phyloP scores from a whole-genome alignment of 768 basidiomycete species.

The Serendipita sp. region DNA sequence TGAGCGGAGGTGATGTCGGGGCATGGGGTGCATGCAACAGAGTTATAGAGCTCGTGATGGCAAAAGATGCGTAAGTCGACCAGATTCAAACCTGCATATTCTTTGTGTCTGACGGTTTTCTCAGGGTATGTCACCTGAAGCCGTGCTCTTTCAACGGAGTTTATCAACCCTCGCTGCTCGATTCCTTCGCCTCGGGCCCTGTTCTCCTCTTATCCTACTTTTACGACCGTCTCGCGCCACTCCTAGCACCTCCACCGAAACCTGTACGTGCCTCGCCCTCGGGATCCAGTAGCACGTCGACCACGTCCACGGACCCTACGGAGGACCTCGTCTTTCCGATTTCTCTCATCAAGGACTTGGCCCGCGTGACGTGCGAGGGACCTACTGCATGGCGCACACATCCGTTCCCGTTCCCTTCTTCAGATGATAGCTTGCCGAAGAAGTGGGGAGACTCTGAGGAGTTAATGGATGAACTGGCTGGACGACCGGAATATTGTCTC shows the following conservation, averaged over 20 bases:
- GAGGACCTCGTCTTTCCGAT: constrained; percentile 24
- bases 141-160: constrained; percentile 97
- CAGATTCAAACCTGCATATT: background rate
- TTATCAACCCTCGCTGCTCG: constrained; percentile 83
- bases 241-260: constrained; percentile 29
- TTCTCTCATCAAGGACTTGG: constrained; percentile 43
- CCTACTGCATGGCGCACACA: constrained; percentile 33
- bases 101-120: background rate
- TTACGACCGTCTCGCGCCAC: constrained; percentile 79
- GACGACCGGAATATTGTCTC: constrained; percentile 84
- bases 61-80: constrained; percentile 72
- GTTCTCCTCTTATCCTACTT: constrained; percentile 94
- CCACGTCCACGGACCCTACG: constrained; percentile 4
- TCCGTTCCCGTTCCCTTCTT: constrained; percentile 7
- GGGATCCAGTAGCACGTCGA: constrained; percentile 12
- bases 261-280: background rate
- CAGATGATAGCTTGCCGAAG: constrained; percentile 8
- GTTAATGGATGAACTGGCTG: constrained; percentile 54
- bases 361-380: constrained; percentile 59
- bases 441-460: constrained; percentile 29
- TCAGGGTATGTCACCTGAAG: constrained; percentile 69
- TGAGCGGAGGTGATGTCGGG: constrained; percentile 71
- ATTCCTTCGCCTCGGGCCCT: constrained; percentile 73
- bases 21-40: constrained; percentile 74
- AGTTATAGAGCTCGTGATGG: constrained; percentile 75